Evolutionary conservation across 305 asterid genomes (phyloP).

Genomic region (Solanum hybrid): DNA sequence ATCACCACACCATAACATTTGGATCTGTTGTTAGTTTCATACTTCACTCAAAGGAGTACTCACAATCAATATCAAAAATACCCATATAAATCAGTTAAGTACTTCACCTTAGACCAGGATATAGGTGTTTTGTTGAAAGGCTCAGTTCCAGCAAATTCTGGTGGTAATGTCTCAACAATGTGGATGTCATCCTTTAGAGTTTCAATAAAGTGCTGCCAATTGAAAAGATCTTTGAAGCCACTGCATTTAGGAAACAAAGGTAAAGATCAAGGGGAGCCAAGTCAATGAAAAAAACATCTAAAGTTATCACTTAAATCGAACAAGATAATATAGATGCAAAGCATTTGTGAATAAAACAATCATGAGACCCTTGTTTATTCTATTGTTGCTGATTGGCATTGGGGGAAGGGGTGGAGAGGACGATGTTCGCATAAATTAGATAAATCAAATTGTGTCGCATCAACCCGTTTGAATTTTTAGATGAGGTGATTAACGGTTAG

Average conservation of each 20-base stretch:
- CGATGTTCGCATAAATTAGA: neutral
- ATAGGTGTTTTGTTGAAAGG: slow-evolving; percentile 83
- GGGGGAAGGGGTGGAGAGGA: neutral
- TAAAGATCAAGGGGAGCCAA: neutral
- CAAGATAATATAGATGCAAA: neutral
- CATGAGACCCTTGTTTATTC: neutral
- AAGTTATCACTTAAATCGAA: neutral
- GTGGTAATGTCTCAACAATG: slow-evolving; percentile 67
- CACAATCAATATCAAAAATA: neutral
- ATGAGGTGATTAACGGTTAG: neutral
- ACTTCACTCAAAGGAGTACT: neutral
- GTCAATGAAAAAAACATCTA: neutral
- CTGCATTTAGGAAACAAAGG: slow-evolving; percentile 31
- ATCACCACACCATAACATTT: neutral
- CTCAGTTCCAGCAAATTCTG: slow-evolving; percentile 69
- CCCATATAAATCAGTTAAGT: neutral
- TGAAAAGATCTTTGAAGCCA: slow-evolving; percentile 94
- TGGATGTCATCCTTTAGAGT: slow-evolving; percentile 70
- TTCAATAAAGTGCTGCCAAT: slow-evolving; percentile 88
- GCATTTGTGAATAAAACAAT: neutral
- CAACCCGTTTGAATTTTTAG: neutral
- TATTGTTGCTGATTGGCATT: neutral
- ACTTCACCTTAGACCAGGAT: slow-evolving; percentile 91
- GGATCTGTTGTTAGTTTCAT: neutral
- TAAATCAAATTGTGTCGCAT: neutral